These are phyloP conservation scores for Erythrobasidium yunnanense DNA, from an alignment of 768 basidiomycete genomes.

Conservation along the genomic window DNA sequence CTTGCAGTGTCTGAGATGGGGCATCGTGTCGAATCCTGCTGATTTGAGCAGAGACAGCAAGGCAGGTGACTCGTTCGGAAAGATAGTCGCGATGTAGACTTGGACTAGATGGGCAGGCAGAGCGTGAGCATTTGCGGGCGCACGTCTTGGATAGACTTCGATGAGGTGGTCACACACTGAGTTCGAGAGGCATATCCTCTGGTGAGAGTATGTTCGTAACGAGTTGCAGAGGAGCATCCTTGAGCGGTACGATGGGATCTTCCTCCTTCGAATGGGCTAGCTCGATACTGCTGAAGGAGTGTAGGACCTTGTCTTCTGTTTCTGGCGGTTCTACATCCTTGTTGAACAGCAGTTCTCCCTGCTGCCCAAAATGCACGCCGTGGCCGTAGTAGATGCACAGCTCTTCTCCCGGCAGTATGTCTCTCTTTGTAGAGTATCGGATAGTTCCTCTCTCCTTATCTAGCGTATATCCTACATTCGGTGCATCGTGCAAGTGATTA, in stretches of 20 bases:
- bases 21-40: not conserved
- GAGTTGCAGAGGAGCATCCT: slow-evolving; percentile 57
- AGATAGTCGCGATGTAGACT: not conserved
- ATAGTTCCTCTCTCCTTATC: slow-evolving; percentile 53
- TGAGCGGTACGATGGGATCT: slow-evolving; percentile 50
- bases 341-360: slow-evolving; percentile 12
- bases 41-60: not conserved
- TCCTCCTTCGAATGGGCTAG: slow-evolving; percentile 15
- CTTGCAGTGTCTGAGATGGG: not conserved
- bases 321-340: slow-evolving; percentile 1
- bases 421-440: slow-evolving; percentile 51
- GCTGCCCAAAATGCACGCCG: slow-evolving; percentile 30
- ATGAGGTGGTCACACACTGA: not conserved
- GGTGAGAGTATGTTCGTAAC: slow-evolving; percentile 45
- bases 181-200: slow-evolving; percentile 27
- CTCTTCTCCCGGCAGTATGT: slow-evolving; percentile 56
- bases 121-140: not conserved
- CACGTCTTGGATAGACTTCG: not conserved
- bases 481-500: slow-evolving; percentile 56
- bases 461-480: slow-evolving; percentile 59
- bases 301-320: slow-evolving; percentile 5
- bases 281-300: slow-evolving; percentile 28
- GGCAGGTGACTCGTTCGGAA: not conserved
- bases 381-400: slow-evolving; percentile 68
- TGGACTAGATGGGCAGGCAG: not conserved